These are phyloP conservation scores for Fusarium cicatricum DNA, from an alignment of 2,329 filamentous ascomycete genomes.

Conservation along the genomic window DNA sequence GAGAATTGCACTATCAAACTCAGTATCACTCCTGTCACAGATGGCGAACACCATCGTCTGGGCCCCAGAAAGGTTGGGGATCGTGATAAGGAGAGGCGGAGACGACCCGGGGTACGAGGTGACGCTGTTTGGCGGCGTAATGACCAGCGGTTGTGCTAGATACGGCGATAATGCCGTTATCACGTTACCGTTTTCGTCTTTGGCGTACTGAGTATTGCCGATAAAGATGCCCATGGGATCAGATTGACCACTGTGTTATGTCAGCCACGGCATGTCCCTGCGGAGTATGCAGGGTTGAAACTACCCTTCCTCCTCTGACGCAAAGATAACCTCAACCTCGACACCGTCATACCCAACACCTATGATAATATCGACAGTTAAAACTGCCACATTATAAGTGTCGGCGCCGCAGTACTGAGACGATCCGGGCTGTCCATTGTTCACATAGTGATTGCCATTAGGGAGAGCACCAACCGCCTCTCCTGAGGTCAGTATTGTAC, in stretches of 20 bases:
- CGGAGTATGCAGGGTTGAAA: background rate
- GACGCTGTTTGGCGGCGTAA: conserved; percentile 12
- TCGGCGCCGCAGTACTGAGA: background rate
- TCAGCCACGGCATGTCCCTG: background rate
- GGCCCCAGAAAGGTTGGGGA: background rate
- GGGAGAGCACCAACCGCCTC: background rate
- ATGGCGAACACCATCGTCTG: conserved; percentile 16
- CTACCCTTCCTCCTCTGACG: conserved; percentile 24
- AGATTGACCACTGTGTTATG: background rate
- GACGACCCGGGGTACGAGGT: conserved; percentile 17
- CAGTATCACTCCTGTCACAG: conserved; percentile 10
- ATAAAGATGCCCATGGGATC: conserved; percentile 14
- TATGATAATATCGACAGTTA: conserved; percentile 8
- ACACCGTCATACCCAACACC: background rate
- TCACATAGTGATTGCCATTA: background rate
- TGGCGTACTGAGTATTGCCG: background rate
- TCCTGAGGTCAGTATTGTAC: conserved; percentile 15
- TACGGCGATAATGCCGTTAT: conserved; percentile 1
- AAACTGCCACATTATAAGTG: conserved; percentile 9
- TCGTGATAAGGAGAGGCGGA: conserved; percentile 10
- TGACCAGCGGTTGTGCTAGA: background rate
- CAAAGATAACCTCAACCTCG: conserved; percentile 16
- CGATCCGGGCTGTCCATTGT: conserved; percentile 4
- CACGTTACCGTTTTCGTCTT: background rate
- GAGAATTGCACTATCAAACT: conserved; percentile 13